These are phyloP conservation scores for Aurantiochytrium sp. DNA, from an alignment of 108 stramenopile species.

Conservation along the genomic window DNA sequence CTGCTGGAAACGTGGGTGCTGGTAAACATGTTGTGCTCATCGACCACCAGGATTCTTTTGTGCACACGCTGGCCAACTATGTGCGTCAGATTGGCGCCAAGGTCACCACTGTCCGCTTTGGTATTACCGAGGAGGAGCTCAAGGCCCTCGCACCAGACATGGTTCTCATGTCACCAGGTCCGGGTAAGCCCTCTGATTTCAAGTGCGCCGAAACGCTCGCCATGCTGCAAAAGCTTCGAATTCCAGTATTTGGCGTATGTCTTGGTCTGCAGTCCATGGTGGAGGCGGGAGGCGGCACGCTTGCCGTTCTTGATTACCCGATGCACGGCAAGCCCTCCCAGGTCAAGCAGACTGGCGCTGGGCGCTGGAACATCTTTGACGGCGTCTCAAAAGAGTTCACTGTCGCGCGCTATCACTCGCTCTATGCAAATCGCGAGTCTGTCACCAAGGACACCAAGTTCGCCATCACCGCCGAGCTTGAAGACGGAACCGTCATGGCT, in stretches of 20 bases:
- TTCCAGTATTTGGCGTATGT: constrained; percentile 93
- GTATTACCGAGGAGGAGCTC: constrained; percentile 59
- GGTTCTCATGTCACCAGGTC: constrained; percentile 89
- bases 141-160: constrained; percentile 13
- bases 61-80: constrained; percentile 95
- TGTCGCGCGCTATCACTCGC: constrained; percentile 91
- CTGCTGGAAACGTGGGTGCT: constrained; percentile 39
- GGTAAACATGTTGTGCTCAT: constrained; percentile 80
- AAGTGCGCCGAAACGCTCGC: constrained; percentile 70
- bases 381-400: constrained; percentile 77
- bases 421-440: constrained; percentile 72
- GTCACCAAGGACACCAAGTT: constrained; percentile 42
- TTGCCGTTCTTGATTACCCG: constrained; percentile 81
- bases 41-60: constrained; percentile 96
- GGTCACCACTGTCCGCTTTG: constrained; percentile 79
- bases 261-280: constrained; percentile 96
- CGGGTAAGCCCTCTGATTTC: constrained; percentile 90
- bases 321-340: constrained; percentile 92
- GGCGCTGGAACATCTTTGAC: constrained; percentile 61
- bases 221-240: constrained; percentile 61
- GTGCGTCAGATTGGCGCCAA: constrained; percentile 90
- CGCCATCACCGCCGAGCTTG: constrained; percentile 74
- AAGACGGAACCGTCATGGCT: constrained; percentile 89
- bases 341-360: constrained; percentile 60
- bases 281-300: constrained; percentile 85